A percentile compares a stretch with the other conserved stretches of the same genome.
phyloP scores from a whole-genome alignment of 441 rosid species.

The Populus hybrid region DNA sequence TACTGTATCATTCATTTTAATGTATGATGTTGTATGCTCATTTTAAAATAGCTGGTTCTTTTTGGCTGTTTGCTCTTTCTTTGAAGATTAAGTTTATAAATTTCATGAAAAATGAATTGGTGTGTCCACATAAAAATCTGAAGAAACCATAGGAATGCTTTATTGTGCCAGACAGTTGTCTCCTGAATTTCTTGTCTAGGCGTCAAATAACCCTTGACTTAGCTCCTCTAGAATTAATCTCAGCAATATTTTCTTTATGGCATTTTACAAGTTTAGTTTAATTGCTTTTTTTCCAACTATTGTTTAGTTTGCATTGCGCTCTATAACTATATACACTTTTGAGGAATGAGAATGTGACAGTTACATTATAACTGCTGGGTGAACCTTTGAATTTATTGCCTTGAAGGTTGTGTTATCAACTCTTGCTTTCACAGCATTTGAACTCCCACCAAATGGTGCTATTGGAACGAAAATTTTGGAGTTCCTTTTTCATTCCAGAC shows the following conservation, averaged over 20 bases:
- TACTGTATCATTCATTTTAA: background rate
- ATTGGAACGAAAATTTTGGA: conserved; percentile 82
- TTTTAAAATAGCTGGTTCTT: too few species aligned
- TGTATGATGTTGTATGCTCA: background rate
- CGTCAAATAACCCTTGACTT: background rate
- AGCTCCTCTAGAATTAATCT: background rate
- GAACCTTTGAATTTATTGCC: conserved; percentile 6
- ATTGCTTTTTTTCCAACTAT: background rate
- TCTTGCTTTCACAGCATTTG: conserved; percentile 95
- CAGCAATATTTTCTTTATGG: background rate
- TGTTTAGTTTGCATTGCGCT: background rate
- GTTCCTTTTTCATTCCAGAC: conserved; percentile 89
- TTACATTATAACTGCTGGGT: background rate
- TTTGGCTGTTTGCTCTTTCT: background rate
- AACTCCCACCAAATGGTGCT: conserved; percentile 98
- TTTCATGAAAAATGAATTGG: background rate
- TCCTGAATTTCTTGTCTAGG: background rate
- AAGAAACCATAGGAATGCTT: background rate
- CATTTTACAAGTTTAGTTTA: background rate
- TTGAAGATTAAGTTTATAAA: background rate
- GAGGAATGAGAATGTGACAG: background rate
- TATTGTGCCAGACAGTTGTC: background rate
- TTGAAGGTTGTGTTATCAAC: conserved; percentile 86
- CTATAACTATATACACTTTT: background rate
- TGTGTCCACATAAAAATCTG: background rate